Evolutionary conservation across 2,329 filamentous ascomycete genomes (phyloP).

Genomic region (Ophiostoma triangulosporum): DNA sequence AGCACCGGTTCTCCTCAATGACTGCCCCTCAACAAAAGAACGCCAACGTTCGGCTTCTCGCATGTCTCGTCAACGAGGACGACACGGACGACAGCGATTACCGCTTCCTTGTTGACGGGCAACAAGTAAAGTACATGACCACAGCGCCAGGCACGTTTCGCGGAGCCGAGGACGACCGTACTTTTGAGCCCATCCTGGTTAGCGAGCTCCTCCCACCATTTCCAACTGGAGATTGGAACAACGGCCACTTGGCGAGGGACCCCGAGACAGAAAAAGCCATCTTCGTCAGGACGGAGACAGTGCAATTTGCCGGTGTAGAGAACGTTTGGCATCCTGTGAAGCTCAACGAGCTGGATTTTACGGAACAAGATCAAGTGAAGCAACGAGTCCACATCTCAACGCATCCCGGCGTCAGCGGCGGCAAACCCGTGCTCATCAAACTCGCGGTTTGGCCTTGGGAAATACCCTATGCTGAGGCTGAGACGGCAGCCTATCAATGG

Average conservation of each 20-base stretch:
- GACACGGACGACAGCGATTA: no score
- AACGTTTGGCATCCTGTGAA: conserved; percentile 22
- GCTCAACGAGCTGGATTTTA: conserved; percentile 24
- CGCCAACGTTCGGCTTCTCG: no score
- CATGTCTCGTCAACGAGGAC: no score
- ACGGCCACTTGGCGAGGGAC: conserved; percentile 21
- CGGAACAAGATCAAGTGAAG: conserved; percentile 13
- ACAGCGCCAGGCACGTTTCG: conserved; percentile 22
- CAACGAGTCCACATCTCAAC: conserved; percentile 17
- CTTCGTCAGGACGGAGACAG: conserved; percentile 18
- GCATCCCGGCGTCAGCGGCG: conserved; percentile 9
- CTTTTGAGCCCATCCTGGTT: conserved; percentile 21
- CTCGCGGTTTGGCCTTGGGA: conserved; percentile 16
- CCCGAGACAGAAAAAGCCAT: conserved; percentile 15
- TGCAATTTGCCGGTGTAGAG: conserved; percentile 19
- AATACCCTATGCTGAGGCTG: conserved; percentile 12
- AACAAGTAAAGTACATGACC: conserved; percentile 29
- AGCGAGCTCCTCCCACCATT: conserved; percentile 23
- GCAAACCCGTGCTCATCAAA: conserved; percentile 14
- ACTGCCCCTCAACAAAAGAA: no score
- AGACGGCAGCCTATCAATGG: conserved; percentile 17
- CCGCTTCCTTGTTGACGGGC: not conserved
- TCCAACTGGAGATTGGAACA: conserved; percentile 28
- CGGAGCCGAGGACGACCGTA: conserved; percentile 19
- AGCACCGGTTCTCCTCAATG: no score